Conservation (phyloP, 805 yeast genomes). For the Ogataea sp. region DNA sequence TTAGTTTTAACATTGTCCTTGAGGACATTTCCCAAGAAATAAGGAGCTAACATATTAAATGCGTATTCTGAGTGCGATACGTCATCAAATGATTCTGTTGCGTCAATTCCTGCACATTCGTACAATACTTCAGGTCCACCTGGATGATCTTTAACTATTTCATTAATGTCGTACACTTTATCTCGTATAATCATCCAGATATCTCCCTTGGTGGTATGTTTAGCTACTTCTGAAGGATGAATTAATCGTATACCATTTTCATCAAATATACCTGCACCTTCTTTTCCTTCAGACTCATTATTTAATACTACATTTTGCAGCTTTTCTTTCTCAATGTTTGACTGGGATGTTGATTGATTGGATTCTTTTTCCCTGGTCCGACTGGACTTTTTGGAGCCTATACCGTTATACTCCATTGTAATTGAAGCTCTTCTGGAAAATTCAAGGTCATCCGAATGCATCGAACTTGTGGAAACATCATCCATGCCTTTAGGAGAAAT, state of each 20-base stretch:
- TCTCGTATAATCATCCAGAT: conserved; percentile 68
- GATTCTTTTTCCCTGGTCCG: too few relatives aligned
- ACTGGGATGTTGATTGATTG: too few relatives aligned
- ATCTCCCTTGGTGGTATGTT: conserved; percentile 41
- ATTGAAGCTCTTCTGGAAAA: too few relatives aligned
- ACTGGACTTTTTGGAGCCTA: too few relatives aligned
- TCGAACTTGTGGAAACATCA: too few relatives aligned
- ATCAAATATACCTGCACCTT: not conserved
- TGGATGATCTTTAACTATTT: conserved; percentile 55
- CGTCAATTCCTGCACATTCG: conserved; percentile 78
- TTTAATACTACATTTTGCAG: too few relatives aligned
- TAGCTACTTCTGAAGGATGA: conserved; percentile 34
- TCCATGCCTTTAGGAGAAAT: too few relatives aligned
- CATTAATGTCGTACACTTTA: conserved; percentile 57
- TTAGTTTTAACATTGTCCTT: too few relatives aligned
- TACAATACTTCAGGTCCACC: conserved; percentile 80
- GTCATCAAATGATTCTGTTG: conserved; percentile 63
- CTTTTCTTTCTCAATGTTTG: too few relatives aligned
- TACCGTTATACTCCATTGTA: too few relatives aligned
- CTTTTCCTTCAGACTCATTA: too few relatives aligned
- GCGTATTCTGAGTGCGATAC: conserved; percentile 73
- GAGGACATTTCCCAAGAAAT: conserved; percentile 60
- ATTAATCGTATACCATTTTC: not conserved
- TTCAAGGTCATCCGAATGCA: too few relatives aligned
- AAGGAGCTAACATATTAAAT: conserved; percentile 78